Conservation (phyloP, 331 rosid species). For the Malus hybrid region DNA sequence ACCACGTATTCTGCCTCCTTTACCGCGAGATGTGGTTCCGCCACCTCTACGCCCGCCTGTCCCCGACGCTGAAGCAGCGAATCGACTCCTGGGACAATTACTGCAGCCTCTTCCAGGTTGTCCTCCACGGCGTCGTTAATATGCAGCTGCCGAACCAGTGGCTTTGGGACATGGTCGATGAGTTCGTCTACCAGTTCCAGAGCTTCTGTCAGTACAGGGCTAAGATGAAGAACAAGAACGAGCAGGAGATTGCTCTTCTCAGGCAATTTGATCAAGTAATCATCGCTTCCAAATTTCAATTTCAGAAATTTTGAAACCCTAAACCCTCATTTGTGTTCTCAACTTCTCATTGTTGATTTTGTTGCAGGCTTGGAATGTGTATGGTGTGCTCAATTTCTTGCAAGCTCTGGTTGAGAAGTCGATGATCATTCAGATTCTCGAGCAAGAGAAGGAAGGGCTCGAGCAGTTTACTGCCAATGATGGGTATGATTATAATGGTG, state of each 20-base stretch:
- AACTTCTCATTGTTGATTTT: not conserved
- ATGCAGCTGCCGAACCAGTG: constrained; percentile 97
- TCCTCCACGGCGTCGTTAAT: constrained; percentile 89
- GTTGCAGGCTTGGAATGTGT: constrained; percentile 84
- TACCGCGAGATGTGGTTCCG: constrained; percentile 99
- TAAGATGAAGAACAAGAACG: constrained; percentile 86
- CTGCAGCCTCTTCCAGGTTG: constrained; percentile 87
- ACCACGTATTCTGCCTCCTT: constrained; percentile 90
- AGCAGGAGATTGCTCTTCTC: constrained; percentile 72
- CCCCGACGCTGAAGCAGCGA: constrained; percentile 84
- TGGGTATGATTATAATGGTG: constrained; percentile 88
- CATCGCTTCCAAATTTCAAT: not conserved
- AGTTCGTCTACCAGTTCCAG: constrained; percentile 96
- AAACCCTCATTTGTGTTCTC: too few relatives aligned
- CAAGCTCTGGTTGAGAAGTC: constrained; percentile 97
- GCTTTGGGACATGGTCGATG: constrained; percentile 99
- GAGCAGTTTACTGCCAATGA: constrained; percentile 81
- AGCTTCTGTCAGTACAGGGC: constrained; percentile 94
- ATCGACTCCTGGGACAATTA: constrained; percentile 97
- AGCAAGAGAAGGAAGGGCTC: constrained; percentile 81
- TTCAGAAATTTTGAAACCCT: not conserved
- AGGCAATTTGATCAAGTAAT: constrained; percentile 67
- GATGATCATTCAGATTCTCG: constrained; percentile 70
- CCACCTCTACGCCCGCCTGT: constrained; percentile 81
- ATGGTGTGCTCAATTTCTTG: constrained; percentile 85